A percentile compares a stretch with the other conserved stretches of the same genome.
phyloP scores from a whole-genome alignment of 306 rosid genomes.

The Oxytropis ochrocephala region DNA sequence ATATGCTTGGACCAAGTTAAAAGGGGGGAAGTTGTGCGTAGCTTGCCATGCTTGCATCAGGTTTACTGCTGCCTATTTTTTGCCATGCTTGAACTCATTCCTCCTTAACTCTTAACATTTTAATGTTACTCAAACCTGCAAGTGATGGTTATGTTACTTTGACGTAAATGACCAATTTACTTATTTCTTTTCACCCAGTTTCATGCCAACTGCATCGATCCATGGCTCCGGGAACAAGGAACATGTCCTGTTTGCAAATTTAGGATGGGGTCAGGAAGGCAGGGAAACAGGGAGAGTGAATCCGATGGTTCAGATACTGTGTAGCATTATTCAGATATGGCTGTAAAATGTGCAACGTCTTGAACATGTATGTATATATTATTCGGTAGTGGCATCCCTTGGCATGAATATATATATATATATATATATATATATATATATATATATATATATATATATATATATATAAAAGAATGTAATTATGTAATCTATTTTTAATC shows the following conservation, averaged over 20 bases:
- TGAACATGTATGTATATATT: not conserved
- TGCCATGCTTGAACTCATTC: not conserved
- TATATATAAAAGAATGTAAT: not conserved
- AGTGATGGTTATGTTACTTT: not conserved
- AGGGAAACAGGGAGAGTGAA: conserved; percentile 31
- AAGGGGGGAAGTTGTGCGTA: conserved; percentile 49
- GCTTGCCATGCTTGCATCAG: conserved; percentile 70
- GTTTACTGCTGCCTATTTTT: conserved; percentile 21
- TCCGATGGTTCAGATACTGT: conserved; percentile 36
- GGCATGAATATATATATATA: not conserved
- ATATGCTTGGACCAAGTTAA: conserved; percentile 53
- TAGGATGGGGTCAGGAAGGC: conserved; percentile 39
- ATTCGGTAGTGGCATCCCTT: not conserved
- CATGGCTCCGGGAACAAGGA: conserved; percentile 65
- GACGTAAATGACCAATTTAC: not conserved
- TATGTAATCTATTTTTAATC: not conserved
- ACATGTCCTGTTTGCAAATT: conserved; percentile 72
- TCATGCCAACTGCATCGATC: conserved; percentile 69
- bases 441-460: not conserved
- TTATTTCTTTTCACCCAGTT: conserved; percentile 32
- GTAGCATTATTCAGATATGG: not conserved
- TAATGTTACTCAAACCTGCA: not conserved
- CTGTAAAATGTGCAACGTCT: not conserved
- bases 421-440: not conserved
- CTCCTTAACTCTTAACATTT: not conserved